Conservation (phyloP, 148 eudicot species). For the Chenopodium album region DNA sequence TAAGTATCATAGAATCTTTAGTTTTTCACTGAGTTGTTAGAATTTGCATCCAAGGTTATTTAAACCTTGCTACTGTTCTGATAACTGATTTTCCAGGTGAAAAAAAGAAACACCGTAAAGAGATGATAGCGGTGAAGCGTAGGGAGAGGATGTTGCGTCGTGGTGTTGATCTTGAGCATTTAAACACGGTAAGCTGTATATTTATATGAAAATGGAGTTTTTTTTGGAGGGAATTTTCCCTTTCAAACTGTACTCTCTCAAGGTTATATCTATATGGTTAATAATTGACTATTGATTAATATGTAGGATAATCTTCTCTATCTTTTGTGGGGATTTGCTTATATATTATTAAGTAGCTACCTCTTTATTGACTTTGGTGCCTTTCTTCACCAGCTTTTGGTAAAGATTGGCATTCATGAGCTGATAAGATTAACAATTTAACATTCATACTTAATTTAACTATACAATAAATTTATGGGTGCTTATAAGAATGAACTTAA, state of each 20-base stretch:
- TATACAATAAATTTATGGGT: background rate
- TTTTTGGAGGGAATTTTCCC: no score
- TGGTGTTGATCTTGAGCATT: conserved; percentile 86
- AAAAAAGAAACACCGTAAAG: conserved; percentile 87
- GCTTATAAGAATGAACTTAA: background rate
- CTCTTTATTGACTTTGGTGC: background rate
- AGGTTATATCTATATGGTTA: no score
- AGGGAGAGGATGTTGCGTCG: conserved; percentile 78
- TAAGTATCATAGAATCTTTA: background rate
- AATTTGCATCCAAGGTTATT: background rate
- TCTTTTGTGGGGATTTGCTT: background rate
- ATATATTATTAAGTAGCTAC: background rate
- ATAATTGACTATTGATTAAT: background rate
- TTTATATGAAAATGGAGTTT: no score
- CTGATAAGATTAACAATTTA: no score
- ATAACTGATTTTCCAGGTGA: conserved; percentile 51
- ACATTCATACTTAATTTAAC: no score
- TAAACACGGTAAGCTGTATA: conserved; percentile 59
- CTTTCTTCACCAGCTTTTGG: background rate
- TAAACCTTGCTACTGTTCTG: background rate
- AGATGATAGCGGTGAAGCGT: conserved; percentile 71
- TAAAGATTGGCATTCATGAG: background rate
- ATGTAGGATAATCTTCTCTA: background rate
- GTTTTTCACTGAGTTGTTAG: background rate
- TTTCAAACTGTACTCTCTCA: no score